Percentiles rank a stretch among this genome's conserved stretches.
These are phyloP conservation scores for Thraustotheca clavata DNA, from an alignment of 352 stramenopile genomes.

Conservation along the genomic window DNA sequence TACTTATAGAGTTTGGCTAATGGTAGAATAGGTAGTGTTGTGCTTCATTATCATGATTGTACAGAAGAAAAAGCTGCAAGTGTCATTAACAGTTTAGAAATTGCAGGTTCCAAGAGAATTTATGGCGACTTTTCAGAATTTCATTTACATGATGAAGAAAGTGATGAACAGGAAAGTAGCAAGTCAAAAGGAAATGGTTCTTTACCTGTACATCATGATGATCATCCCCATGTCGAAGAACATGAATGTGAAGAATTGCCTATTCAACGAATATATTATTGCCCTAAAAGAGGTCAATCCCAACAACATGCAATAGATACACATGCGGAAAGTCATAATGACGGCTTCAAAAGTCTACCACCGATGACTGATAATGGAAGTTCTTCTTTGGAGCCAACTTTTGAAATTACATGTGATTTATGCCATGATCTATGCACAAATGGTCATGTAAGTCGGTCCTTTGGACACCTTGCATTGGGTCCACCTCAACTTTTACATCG, in stretches of 20 bases:
- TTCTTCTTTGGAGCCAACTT: constrained; percentile 27
- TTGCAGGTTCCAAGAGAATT: constrained; percentile 31
- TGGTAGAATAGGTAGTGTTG: constrained; percentile 39
- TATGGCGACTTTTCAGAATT: constrained; percentile 4
- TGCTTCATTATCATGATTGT: constrained; percentile 64
- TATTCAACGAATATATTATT: too few relatives aligned
- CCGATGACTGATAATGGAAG: background rate
- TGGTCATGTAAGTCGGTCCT: constrained; percentile 31
- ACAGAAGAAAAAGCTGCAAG: constrained; percentile 32
- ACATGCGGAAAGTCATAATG: too few relatives aligned
- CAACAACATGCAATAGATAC: too few relatives aligned
- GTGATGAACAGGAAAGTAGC: too few relatives aligned
- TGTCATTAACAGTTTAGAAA: constrained; percentile 48
- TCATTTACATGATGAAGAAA: background rate
- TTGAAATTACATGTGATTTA: constrained; percentile 51
- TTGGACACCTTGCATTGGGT: constrained; percentile 2
- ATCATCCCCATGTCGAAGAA: too few relatives aligned
- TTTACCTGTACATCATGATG: too few relatives aligned
- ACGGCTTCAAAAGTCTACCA: background rate
- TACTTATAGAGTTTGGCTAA: background rate
- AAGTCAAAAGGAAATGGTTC: too few relatives aligned
- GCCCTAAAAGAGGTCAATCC: too few relatives aligned
- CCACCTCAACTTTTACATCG: background rate
- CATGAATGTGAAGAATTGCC: too few relatives aligned
- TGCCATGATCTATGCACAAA: constrained; percentile 75